Evolutionary conservation across 2,329 filamentous ascomycete species (phyloP).

Genomic region (Epichloe gansuensis): DNA sequence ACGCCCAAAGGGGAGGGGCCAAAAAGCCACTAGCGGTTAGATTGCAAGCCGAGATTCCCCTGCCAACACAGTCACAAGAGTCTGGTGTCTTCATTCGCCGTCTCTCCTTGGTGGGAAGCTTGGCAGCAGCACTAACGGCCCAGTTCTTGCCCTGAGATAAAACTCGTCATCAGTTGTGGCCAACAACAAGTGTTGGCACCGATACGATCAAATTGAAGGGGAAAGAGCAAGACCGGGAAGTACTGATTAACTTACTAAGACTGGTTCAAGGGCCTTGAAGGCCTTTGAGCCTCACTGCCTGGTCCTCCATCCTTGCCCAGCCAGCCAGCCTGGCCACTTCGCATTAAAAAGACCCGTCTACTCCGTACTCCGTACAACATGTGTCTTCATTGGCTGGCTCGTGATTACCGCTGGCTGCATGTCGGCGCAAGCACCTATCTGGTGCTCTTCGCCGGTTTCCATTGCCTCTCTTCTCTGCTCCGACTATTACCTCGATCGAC

Average conservation of each 20-base stretch:
- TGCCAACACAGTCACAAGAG: too few relatives aligned
- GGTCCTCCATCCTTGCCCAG: neutral
- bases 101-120: neutral
- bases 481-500: neutral
- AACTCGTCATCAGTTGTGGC: too few relatives aligned
- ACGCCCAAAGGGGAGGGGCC: neutral
- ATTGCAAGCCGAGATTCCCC: neutral
- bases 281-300: neutral
- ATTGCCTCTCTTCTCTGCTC: neutral
- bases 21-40: neutral
- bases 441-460: constrained; percentile 2
- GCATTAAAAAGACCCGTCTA: neutral
- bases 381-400: constrained; percentile 1
- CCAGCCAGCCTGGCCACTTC: constrained; percentile 2
- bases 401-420: neutral
- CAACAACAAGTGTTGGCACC: too few relatives aligned
- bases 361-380: too few relatives aligned
- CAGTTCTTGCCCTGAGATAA: too few relatives aligned
- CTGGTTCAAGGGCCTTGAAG: neutral
- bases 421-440: constrained; percentile 1
- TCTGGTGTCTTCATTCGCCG: neutral
- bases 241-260: neutral
- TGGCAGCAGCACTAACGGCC: too few relatives aligned
- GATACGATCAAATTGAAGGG: too few relatives aligned
- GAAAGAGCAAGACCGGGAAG: too few relatives aligned